Percentiles rank a stretch among this genome's conserved stretches.
These are phyloP conservation scores for Fulvia fulva DNA, from an alignment of 2,329 filamentous ascomycete genomes.

Conservation along the genomic window DNA sequence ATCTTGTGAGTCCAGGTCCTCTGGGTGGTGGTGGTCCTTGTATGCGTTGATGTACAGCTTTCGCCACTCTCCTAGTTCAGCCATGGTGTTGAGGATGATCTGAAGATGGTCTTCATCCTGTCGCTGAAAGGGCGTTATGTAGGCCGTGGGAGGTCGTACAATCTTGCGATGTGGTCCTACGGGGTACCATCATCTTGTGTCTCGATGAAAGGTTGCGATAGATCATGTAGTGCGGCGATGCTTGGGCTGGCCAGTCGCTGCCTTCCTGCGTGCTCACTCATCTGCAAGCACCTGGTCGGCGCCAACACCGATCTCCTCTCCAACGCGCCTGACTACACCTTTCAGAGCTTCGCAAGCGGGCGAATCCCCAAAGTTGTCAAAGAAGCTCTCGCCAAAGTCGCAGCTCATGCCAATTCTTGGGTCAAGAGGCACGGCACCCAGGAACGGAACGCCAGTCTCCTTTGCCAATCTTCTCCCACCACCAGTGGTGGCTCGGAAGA, in stretches of 20 bases:
- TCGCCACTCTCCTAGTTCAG: not conserved
- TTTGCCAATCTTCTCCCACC: slow-evolving; percentile 75
- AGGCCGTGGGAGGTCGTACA: not conserved
- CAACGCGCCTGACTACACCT: slow-evolving; percentile 70
- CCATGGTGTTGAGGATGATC: not conserved
- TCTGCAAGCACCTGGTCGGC: slow-evolving; percentile 29
- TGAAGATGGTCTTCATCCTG: not conserved
- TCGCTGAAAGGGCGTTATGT: not conserved
- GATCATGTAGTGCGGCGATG: not conserved
- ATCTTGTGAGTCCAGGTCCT: not conserved
- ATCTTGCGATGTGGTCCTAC: not conserved
- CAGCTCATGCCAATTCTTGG: slow-evolving; percentile 94
- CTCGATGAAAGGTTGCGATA: not conserved
- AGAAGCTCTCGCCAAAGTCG: slow-evolving; percentile 95
- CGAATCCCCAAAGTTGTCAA: slow-evolving; percentile 89
- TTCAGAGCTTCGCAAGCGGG: slow-evolving; percentile 81
- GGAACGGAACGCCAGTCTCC: slow-evolving; percentile 82
- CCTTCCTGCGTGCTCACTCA: slow-evolving; percentile 13
- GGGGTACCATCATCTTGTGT: not conserved
- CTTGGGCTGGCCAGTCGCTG: not conserved
- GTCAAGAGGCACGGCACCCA: slow-evolving; percentile 87
- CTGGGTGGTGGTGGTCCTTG: not conserved
- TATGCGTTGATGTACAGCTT: not conserved
- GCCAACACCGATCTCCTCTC: slow-evolving; percentile 32
- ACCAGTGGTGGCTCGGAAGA: slow-evolving; percentile 88